These are phyloP conservation scores for Nicotiana rustica DNA, from an alignment of 305 asterid genomes.

Conservation along the genomic window DNA sequence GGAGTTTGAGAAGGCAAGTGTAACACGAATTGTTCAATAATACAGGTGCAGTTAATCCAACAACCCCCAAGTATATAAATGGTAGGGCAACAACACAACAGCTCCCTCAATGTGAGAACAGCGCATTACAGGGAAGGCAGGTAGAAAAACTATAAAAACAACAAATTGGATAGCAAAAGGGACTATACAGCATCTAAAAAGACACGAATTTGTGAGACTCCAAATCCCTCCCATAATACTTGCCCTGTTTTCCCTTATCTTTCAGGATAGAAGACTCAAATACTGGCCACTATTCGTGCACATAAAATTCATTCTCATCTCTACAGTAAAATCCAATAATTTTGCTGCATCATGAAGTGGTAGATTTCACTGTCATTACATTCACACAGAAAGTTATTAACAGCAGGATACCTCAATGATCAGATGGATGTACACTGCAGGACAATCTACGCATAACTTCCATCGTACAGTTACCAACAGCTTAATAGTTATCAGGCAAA, in stretches of 20 bases:
- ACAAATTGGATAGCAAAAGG: constrained; percentile 50
- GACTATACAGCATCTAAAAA: constrained; percentile 44
- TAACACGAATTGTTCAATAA: not conserved
- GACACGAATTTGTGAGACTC: constrained; percentile 53
- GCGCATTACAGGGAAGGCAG: constrained; percentile 43
- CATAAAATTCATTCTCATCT: not conserved
- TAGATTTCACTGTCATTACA: not conserved
- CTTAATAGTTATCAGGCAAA: constrained; percentile 18
- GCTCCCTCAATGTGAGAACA: constrained; percentile 19
- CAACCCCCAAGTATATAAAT: not conserved
- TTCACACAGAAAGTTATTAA: not conserved
- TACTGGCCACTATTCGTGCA: constrained; percentile 6
- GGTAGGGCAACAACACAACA: constrained; percentile 25
- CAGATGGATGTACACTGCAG: not conserved
- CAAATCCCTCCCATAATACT: constrained; percentile 49
- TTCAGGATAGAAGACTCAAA: constrained; percentile 47
- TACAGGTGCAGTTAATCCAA: not conserved
- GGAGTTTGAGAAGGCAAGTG: not conserved
- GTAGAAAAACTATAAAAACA: constrained; percentile 51
- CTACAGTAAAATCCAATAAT: not conserved
- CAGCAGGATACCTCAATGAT: not conserved
- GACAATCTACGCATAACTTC: not conserved
- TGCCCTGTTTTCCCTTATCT: constrained; percentile 64
- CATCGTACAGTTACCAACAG: not conserved
- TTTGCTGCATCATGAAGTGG: not conserved